phyloP scores from a whole-genome alignment of 2,329 filamentous ascomycete species.

The Neonectria coccinea region DNA sequence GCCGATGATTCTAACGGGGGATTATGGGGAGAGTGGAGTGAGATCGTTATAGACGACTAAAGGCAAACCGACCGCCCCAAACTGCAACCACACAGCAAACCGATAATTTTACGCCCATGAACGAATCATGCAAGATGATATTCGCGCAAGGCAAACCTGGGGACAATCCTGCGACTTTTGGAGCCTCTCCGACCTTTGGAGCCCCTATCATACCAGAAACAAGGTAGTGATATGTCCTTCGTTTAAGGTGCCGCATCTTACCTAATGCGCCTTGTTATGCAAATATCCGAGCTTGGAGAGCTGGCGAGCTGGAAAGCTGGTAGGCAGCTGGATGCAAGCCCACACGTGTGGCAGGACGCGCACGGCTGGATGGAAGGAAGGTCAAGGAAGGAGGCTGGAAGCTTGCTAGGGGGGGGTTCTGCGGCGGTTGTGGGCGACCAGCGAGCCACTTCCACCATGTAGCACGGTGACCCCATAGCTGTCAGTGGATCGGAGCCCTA shows the following conservation, averaged over 20 bases:
- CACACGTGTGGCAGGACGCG: slow-evolving; percentile 14
- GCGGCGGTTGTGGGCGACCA: slow-evolving; percentile 4
- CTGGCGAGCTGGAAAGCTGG: slow-evolving; percentile 9
- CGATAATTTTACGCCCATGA: background rate
- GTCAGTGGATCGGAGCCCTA: slow-evolving; percentile 26
- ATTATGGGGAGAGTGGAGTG: slow-evolving; percentile 7
- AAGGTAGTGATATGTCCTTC: background rate
- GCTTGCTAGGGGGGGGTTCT: slow-evolving; percentile 6
- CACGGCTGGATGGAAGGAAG: slow-evolving; percentile 18
- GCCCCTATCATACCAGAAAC: background rate
- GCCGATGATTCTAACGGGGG: slow-evolving; percentile 22
- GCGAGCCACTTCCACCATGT: background rate
- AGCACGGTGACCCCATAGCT: slow-evolving; percentile 9
- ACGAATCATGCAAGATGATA: background rate
- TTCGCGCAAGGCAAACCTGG: background rate
- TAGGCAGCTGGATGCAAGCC: slow-evolving; percentile 8
- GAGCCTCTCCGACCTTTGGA: background rate
- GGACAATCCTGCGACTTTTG: too few species aligned
- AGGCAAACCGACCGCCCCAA: slow-evolving; percentile 9
- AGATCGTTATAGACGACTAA: slow-evolving; percentile 17
- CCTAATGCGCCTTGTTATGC: slow-evolving; percentile 15
- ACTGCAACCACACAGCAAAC: slow-evolving; percentile 2
- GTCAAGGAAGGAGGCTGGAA: slow-evolving; percentile 24
- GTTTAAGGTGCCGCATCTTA: slow-evolving; percentile 3
- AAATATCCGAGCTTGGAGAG: slow-evolving; percentile 16